A percentile compares a stretch with the other conserved stretches of the same genome.
Conservation (phyloP, 2,329 filamentous ascomycete genomes). For the Beauveria asiatica region DNA sequence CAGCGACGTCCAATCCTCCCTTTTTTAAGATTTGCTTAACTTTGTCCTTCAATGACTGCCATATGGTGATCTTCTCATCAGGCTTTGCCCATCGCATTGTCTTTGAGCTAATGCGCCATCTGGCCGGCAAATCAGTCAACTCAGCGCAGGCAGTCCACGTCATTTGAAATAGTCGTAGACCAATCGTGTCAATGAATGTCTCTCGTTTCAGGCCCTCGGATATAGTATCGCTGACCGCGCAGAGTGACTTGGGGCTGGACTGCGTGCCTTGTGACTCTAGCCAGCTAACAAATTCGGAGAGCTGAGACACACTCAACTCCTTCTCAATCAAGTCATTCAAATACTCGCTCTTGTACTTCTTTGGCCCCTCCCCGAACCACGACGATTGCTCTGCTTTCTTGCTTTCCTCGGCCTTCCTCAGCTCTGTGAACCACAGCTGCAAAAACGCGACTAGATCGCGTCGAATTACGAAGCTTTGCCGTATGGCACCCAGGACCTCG, state of each 20-base stretch:
- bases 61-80: constrained; percentile 23
- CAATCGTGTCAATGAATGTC: constrained; percentile 33
- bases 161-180: constrained; percentile 26
- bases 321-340: constrained; percentile 28
- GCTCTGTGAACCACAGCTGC: constrained; percentile 37
- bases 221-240: constrained; percentile 35
- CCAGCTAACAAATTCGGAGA: constrained; percentile 36
- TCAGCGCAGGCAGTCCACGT: constrained; percentile 5
- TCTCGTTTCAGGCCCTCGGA: constrained; percentile 33
- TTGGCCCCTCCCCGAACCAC: constrained; percentile 24
- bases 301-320: constrained; percentile 36
- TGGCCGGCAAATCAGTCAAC: constrained; percentile 22
- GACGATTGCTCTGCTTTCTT: constrained; percentile 21
- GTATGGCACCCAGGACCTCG: constrained; percentile 33
- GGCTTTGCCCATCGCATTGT: constrained; percentile 27
- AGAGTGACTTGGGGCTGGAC: constrained; percentile 24
- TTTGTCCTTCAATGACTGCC: constrained; percentile 24
- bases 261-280: constrained; percentile 23
- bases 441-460: constrained; percentile 39
- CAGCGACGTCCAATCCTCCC: constrained; percentile 23
- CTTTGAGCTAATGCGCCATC: constrained; percentile 32
- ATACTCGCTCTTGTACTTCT: constrained; percentile 13
- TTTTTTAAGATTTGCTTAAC: constrained; percentile 26
- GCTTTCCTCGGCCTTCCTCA: constrained; percentile 27
- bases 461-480: constrained; percentile 34